phyloP scores from a whole-genome alignment of 1,284 basidiomycete genomes.

The Psilocybe mexicana region DNA sequence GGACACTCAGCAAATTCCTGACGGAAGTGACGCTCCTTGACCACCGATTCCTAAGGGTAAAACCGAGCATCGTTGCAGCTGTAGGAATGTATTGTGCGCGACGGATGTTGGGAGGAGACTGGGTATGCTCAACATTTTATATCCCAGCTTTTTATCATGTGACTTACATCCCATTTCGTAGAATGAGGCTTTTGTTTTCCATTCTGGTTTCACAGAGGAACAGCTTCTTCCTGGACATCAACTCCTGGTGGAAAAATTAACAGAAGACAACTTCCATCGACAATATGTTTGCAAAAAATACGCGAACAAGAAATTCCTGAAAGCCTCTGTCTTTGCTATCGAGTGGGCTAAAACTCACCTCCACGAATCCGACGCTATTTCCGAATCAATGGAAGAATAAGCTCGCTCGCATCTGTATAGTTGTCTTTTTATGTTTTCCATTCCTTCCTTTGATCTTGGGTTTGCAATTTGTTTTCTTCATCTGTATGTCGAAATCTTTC shows the following conservation, averaged over 20 bases:
- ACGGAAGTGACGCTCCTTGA: conserved; percentile 96
- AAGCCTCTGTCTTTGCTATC: conserved; percentile 75
- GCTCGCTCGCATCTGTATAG: conserved; percentile 13
- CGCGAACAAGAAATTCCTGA: conserved; percentile 95
- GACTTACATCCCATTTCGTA: conserved; percentile 48
- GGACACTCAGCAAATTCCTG: conserved; percentile 96
- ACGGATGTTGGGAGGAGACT: conserved; percentile 89
- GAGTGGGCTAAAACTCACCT: conserved; percentile 60
- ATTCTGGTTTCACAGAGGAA: conserved; percentile 91
- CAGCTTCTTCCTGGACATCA: conserved; percentile 85
- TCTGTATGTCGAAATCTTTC: conserved; percentile 21
- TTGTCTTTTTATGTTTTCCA: conserved; percentile 18
- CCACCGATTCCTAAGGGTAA: conserved; percentile 90
- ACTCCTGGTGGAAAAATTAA: conserved; percentile 84
- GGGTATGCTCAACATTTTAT: conserved; percentile 65
- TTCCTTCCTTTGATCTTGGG: neutral
- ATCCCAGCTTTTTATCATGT: conserved; percentile 41
- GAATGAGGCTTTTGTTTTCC: conserved; percentile 91
- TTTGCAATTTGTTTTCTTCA: conserved; percentile 12
- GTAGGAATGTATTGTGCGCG: conserved; percentile 97
- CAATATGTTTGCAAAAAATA: conserved; percentile 97
- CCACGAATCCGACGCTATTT: conserved; percentile 29
- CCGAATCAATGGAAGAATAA: conserved; percentile 52
- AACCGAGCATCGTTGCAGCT: conserved; percentile 94
- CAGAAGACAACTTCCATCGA: conserved; percentile 78